Percentiles rank a stretch among this genome's conserved stretches.
Conservation (phyloP, 1,139 yeast genomes). For the Geotrichum macrosporum region DNA sequence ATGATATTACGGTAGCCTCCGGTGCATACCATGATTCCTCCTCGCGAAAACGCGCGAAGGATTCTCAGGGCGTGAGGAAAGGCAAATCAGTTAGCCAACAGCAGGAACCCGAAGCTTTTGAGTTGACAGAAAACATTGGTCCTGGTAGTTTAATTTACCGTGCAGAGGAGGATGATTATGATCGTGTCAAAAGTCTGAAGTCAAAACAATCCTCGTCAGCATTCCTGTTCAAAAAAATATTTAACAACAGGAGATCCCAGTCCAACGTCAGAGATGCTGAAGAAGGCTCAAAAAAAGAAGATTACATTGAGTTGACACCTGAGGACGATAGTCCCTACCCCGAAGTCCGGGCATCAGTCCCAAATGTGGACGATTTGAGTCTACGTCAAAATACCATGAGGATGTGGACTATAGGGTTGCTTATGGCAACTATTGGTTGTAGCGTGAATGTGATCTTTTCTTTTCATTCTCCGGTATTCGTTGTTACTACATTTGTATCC, state of each 20-base stretch:
- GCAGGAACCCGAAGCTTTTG: background rate
- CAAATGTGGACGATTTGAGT: conserved; percentile 53
- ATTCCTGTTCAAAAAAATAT: conserved; percentile 1
- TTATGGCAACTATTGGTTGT: conserved; percentile 57
- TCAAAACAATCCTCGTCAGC: conserved; percentile 7
- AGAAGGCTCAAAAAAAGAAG: conserved; percentile 1
- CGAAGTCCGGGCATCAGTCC: conserved; percentile 67
- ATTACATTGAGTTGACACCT: conserved; percentile 15
- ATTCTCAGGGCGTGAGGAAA: background rate
- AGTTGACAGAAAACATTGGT: background rate
- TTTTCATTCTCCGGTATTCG: conserved; percentile 54
- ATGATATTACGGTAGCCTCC: conserved; percentile 6
- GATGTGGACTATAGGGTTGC: conserved; percentile 52
- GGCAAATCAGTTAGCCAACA: conserved; percentile 10
- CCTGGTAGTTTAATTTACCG: background rate
- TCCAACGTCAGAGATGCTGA: background rate
- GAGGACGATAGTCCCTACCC: conserved; percentile 41
- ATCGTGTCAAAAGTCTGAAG: conserved; percentile 4
- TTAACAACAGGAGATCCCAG: background rate
- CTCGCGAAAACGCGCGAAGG: conserved; percentile 1
- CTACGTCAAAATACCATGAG: conserved; percentile 59
- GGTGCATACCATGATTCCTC: conserved; percentile 5
- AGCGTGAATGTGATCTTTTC: conserved; percentile 59
- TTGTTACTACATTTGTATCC: conserved; percentile 53
- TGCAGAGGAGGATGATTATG: conserved; percentile 1